phyloP scores from a whole-genome alignment of 768 basidiomycete species.

The Lactifluus echinatus region DNA sequence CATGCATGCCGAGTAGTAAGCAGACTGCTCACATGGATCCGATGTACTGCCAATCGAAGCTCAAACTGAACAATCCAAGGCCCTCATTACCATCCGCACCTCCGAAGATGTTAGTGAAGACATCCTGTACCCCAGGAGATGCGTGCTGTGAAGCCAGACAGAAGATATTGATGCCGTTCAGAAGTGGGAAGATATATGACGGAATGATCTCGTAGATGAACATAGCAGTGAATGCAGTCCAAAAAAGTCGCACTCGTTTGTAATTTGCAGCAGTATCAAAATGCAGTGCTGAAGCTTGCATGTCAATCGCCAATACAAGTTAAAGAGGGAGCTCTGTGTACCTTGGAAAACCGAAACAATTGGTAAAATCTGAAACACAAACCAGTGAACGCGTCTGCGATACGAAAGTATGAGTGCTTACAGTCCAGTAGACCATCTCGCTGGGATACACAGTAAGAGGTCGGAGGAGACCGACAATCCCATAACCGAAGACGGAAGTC shows the following conservation, averaged over 20 bases:
- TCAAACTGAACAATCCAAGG: constrained; percentile 48
- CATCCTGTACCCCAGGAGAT: constrained; percentile 34
- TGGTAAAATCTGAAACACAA: constrained; percentile 37
- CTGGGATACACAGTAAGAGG: constrained; percentile 52
- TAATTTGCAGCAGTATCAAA: constrained; percentile 36
- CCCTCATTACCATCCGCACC: constrained; percentile 62
- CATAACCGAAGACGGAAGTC: constrained; percentile 58
- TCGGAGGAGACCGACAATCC: constrained; percentile 49
- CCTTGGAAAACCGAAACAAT: constrained; percentile 55
- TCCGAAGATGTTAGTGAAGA: constrained; percentile 58
- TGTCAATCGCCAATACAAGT: constrained; percentile 18
- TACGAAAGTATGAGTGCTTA: constrained; percentile 24
- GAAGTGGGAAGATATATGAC: constrained; percentile 52
- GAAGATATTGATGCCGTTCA: constrained; percentile 52
- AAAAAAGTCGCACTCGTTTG: constrained; percentile 47
- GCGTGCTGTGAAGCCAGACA: constrained; percentile 50
- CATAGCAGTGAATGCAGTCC: constrained; percentile 42
- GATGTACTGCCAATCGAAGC: constrained; percentile 66
- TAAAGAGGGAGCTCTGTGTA: constrained; percentile 17
- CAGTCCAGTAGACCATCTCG: constrained; percentile 57
- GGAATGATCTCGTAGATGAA: constrained; percentile 47
- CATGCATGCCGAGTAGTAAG: neutral
- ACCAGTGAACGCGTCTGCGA: neutral
- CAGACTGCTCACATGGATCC: constrained; percentile 34
- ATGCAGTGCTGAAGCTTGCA: constrained; percentile 38